Conservation (phyloP, 768 basidiomycete species). For the Naematelia aurantialba region DNA sequence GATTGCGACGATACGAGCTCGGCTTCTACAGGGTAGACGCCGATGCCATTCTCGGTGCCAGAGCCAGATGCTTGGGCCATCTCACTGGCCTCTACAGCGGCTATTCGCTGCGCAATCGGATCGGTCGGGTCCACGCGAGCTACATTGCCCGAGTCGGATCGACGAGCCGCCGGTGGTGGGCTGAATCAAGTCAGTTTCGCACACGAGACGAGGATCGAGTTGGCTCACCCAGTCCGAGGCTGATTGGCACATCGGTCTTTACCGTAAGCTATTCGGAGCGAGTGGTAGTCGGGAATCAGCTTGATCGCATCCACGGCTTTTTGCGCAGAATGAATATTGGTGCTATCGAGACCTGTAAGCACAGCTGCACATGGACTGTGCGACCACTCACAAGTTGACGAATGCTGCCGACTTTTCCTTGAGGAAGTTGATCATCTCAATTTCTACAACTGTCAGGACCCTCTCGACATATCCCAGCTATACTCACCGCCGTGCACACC, state of each 20-base stretch:
- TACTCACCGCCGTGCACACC: constrained; percentile 70
- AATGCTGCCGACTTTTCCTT: constrained; percentile 88
- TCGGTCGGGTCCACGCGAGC: neutral
- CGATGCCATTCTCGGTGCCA: neutral
- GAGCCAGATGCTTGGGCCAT: neutral
- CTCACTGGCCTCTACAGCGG: constrained; percentile 1
- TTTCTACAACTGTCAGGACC: constrained; percentile 55
- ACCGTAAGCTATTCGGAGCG: constrained; percentile 86
- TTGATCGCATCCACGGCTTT: constrained; percentile 98
- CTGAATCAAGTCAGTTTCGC: neutral
- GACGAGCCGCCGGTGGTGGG: neutral
- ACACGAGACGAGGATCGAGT: neutral
- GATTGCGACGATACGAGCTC: neutral
- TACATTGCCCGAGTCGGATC: neutral
- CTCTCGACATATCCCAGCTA: neutral
- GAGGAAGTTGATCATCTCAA: constrained; percentile 92
- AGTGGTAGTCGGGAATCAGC: constrained; percentile 77
- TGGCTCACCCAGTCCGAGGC: neutral
- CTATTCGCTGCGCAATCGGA: neutral
- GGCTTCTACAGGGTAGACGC: neutral
- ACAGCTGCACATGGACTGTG: neutral
- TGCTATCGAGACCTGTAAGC: constrained; percentile 24
- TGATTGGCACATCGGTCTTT: constrained; percentile 88
- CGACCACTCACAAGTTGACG: constrained; percentile 47
- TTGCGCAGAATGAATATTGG: constrained; percentile 54